Percentiles rank a stretch among this genome's conserved stretches.
These are phyloP conservation scores for Colletotrichum agaves DNA, from an alignment of 2,329 filamentous ascomycete genomes.

Conservation along the genomic window DNA sequence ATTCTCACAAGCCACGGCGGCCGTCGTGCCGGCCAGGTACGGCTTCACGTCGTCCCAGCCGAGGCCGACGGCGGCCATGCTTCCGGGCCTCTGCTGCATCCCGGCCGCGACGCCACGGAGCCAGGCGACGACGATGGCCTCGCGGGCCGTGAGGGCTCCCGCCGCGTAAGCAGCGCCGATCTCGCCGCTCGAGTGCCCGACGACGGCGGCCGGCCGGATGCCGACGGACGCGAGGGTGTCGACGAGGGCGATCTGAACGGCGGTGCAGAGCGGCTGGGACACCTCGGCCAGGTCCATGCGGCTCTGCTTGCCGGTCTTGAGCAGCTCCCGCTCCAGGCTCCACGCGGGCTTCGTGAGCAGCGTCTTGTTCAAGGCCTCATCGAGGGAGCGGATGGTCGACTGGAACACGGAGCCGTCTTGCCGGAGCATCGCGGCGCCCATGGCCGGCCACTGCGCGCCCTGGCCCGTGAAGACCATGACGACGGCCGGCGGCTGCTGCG, in stretches of 20 bases:
- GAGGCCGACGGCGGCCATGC: conserved; percentile 54
- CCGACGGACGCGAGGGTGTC: conserved; percentile 48
- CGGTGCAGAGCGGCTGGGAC: conserved; percentile 38
- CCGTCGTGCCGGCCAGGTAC: conserved; percentile 40
- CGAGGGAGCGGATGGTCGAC: conserved; percentile 31
- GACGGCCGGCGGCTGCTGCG: conserved; percentile 42
- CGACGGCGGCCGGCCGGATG: conserved; percentile 46
- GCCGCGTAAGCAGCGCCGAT: conserved; percentile 56
- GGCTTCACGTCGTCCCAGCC: conserved; percentile 43
- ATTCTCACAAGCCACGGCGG: conserved; percentile 45
- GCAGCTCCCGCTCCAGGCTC: too few relatives aligned
- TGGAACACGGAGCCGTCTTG: conserved; percentile 17
- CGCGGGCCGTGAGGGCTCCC: conserved; percentile 46
- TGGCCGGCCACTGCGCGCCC: conserved; percentile 36
- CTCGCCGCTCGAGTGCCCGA: conserved; percentile 57
- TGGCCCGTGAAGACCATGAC: conserved; percentile 36
- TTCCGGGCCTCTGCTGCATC: conserved; percentile 38
- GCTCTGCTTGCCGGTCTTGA: background rate
- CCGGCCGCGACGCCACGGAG: conserved; percentile 47
- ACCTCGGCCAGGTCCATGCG: conserved; percentile 35
- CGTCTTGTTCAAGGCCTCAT: too few relatives aligned
- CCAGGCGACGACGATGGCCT: conserved; percentile 52
- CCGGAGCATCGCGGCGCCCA: conserved; percentile 29
- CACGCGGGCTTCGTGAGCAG: too few relatives aligned
- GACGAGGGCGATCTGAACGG: conserved; percentile 53